Base-by-base conservation (phyloP, 768 basidiomycete species). In the Fistulinella prunicolor region DNA sequence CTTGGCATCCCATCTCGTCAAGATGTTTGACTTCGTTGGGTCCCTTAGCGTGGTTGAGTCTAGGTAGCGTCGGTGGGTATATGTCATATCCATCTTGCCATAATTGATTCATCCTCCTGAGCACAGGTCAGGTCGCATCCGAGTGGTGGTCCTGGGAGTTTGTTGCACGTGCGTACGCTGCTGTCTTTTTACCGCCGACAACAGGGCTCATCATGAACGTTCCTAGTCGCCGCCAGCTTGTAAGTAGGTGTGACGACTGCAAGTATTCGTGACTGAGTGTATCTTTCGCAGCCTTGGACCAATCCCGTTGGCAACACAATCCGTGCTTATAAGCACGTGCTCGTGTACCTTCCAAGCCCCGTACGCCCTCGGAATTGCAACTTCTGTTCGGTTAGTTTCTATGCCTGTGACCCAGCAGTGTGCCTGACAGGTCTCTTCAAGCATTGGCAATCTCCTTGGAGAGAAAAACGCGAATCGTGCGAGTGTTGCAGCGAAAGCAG, bases 81-180 rank as follows among this genome's bases (percentile, higher is more conserved):
- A 28, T 28, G 10, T 28, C 9, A 42, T 21, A 21, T 30, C 16
- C 13, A 21, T 34, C n/a, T 3, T 30, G 35, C 21, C 4, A 28
- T 20, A 20, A 16, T 40, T 9, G 24, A 38, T 40, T 53, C 26
- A 46, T n/a, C n/a, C 26, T 21, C 13, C 21, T 9, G 3, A 22
- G 20, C 26, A 35, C 51, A 76, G 83, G 83, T 3, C 91, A 92
- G 65, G 84, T 83, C 2, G 90, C 86, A 2, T 83, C 82, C 1
- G 94, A 95, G 67, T 97, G 94, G 94, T 97, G 94, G 94, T 86
- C 87, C 26, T 95, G 94, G 95, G 93, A 95, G 65, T 76, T 92
- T 3, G 73, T 91, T 36, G 85, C 83, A 24, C 69, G 64, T 66
- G 28, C 10, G 64, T 61, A 23, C 3, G 13, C 39, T 39, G 16